Base-by-base conservation (phyloP, 1,284 basidiomycete genomes). In the Malassezia cuniculi region DNA sequence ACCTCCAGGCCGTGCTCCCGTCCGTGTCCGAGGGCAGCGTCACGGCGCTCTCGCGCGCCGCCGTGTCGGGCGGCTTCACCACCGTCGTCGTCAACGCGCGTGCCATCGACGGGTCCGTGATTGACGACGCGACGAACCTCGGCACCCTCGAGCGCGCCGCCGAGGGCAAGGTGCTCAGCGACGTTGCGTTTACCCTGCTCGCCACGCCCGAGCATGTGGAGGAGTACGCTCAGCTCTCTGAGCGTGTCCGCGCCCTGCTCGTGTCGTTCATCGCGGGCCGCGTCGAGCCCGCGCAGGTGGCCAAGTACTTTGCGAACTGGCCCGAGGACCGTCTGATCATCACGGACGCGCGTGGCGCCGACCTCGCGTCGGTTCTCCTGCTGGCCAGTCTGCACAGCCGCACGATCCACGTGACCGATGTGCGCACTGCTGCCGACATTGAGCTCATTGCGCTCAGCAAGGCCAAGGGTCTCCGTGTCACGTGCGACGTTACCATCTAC, bases 401-500 rank as follows among this genome's bases (percentile, higher is more conserved):
- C 48, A 80, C 77, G 57, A 78, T 97, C 21, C 90, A 99, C 69
- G 78, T 97, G 49, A 87, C 85, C n/a, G 83, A 90, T 57, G 85
- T 97, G 25, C 79, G 80, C 52, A 81, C 75, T 48, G 75, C 78
- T 55, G 87, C 89, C 47, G 93, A 97, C 67, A 74, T 99, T 39
- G 73, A 82, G 27, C 72, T 99, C 44, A 95, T 99, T 65, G 80
- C 82, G 5, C 74, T 99, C 35, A 86, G 85, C 74, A 99, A 97
- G 72, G 80, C 81, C 39, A 93, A 90, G 73, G 75, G 82, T 19
- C 76, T 97, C 55, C 81, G 84, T 61, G 90, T 95, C 43, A 95
- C 89, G 2, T 95, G 90, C 68, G 93, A 99, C 58, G 85, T 94
- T 24, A 79, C 87, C 7, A 76, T 95, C 25, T 95, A 86, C 69